Evolutionary conservation across 192 early-diverging fungal genomes (phyloP), one percentile per base, ranked within the genome.

Genomic region (Helicostylum pulchrum): DNA sequence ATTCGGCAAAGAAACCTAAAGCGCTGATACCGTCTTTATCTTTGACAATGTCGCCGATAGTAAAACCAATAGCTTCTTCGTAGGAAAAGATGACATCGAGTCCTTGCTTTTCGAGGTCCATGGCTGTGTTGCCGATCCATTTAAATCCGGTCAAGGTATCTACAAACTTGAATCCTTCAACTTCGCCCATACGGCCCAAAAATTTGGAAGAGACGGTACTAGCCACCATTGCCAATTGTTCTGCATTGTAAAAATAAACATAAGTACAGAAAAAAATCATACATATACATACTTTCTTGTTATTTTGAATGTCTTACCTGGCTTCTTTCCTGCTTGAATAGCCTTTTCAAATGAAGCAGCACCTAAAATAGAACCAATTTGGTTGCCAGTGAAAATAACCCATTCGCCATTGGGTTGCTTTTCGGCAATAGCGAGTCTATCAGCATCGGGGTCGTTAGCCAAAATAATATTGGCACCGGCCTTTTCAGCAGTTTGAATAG

Each of bases 81-180:
- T 91, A 97, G 12, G 87, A 93, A 72, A 97, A 94, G 21, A 87
- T 76, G 5, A 87, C 87, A 60, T 85, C 62, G 47, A 84, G 82
- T 14, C 90, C 90, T 62, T 84, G 66, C 14, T 77, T 66, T 62
- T 83, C 79, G 67, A 96, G 63, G 9, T 83, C 78, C 32, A 88
- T 82, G 31, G 89, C 88, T 36, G 81, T 77, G 74, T 96, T 97
- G 19, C 92, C 90, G 58, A 97, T 85, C 91, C 93, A 97, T 74
- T 97, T 97, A 83, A 97, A 96, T 30, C 95, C 95, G 9, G 95
- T 97, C 49, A 96, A 79, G 1, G 95, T 95, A 68, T 96, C 95
- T 46, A 88, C 87, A 72, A 93, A 97, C 42, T 78, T 76, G 63
- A 95, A 84, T 8, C 93, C 92, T 63, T 94, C 89, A 6, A 70